These are phyloP conservation scores for Lepiota subincarnata DNA, from an alignment of 768 basidiomycete genomes.

Conservation along the genomic window DNA sequence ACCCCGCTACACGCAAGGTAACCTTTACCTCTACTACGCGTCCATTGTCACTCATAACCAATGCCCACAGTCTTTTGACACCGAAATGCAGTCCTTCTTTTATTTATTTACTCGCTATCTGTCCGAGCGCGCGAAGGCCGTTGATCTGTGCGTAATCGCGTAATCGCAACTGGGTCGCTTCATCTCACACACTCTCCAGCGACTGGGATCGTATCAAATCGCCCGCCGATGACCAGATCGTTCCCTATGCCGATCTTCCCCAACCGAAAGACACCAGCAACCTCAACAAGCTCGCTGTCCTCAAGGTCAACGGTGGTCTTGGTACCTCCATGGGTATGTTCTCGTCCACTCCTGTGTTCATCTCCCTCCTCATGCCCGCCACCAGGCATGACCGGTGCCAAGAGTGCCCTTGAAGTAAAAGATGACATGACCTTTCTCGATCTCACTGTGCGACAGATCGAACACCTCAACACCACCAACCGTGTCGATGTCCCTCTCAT, in stretches of 20 bases:
- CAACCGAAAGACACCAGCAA: slow-evolving; percentile 53
- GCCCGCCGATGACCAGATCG: slow-evolving; percentile 80
- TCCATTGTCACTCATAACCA: slow-evolving; percentile 19
- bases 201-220: slow-evolving; percentile 90
- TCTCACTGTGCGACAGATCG: slow-evolving; percentile 89
- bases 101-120: slow-evolving; percentile 95
- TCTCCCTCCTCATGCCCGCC: slow-evolving; percentile 4
- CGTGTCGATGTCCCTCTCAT: slow-evolving; percentile 93
- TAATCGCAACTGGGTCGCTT: slow-evolving; percentile 8
- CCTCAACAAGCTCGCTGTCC: slow-evolving; percentile 89
- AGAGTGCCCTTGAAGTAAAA: slow-evolving; percentile 93
- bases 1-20: slow-evolving; percentile 81
- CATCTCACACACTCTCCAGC: slow-evolving; percentile 33
- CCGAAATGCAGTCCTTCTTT: slow-evolving; percentile 96
- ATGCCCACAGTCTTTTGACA: slow-evolving; percentile 66
- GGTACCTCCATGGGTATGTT: slow-evolving; percentile 79
- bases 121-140: slow-evolving; percentile 78
- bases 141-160: slow-evolving; percentile 68
- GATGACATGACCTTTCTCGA: slow-evolving; percentile 98
- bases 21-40: slow-evolving; percentile 2
- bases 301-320: slow-evolving; percentile 89
- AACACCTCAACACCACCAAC: slow-evolving; percentile 85
- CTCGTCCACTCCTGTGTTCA: neutral
- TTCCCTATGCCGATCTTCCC: slow-evolving; percentile 74
- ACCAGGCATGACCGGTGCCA: slow-evolving; percentile 81